Percentiles rank a stretch among this genome's conserved stretches.
Conservation (phyloP, 2,329 filamentous ascomycete genomes). For the Hypoxylon sp. region DNA sequence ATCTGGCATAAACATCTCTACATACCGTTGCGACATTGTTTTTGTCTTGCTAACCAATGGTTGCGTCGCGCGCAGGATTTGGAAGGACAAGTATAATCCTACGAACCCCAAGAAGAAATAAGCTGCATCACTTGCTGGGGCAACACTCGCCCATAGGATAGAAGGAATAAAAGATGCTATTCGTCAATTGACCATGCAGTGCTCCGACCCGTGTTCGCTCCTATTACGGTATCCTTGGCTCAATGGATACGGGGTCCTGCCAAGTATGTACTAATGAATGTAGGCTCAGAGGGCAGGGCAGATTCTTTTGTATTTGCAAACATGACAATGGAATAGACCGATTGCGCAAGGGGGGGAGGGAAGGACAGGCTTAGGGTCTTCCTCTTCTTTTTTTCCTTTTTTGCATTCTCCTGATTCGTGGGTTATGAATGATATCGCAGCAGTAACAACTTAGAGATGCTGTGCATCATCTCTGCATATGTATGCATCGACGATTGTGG, state of each 20-base stretch:
- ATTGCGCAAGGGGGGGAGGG: constrained; percentile 3
- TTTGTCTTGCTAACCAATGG: constrained; percentile 49
- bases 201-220: constrained; percentile 5
- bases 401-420: constrained; percentile 34
- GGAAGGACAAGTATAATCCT: constrained; percentile 94
- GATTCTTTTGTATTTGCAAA: constrained; percentile 31
- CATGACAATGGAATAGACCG: constrained; percentile 29
- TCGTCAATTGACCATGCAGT: constrained; percentile 34
- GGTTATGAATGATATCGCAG: constrained; percentile 15
- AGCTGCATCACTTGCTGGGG: constrained; percentile 18
- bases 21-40: constrained; percentile 31
- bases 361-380: constrained; percentile 2
- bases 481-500: constrained; percentile 47
- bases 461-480: constrained; percentile 45
- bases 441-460: constrained; percentile 34
- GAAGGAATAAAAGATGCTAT: constrained; percentile 7
- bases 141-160: constrained; percentile 5
- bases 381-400: constrained; percentile 9
- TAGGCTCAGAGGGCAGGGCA: constrained; percentile 17
- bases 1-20: constrained; percentile 33
- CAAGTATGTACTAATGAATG: constrained; percentile 3
- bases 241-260: constrained; percentile 18
- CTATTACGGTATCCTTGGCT: constrained; percentile 33
- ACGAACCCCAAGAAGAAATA: constrained; percentile 61
- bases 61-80: constrained; percentile 77